These are phyloP conservation scores for Tuber brumale DNA, from an alignment of 495 filamentous ascomycete species.

Conservation along the genomic window DNA sequence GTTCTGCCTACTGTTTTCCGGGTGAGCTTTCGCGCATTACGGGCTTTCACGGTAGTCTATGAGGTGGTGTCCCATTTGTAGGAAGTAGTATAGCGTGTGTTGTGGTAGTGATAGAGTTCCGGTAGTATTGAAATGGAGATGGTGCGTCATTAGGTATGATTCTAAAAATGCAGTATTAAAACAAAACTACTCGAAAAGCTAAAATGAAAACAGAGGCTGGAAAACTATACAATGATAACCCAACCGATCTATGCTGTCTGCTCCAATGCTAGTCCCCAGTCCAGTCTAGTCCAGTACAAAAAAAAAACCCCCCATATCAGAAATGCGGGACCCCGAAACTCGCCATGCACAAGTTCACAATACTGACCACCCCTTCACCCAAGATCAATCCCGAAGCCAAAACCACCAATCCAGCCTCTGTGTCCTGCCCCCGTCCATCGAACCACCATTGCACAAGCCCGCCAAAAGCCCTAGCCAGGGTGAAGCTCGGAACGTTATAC, in stretches of 20 bases:
- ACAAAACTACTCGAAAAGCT: background rate
- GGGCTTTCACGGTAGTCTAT: background rate
- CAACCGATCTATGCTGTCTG: background rate
- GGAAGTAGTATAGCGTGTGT: background rate
- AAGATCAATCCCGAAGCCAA: slow-evolving; percentile 71
- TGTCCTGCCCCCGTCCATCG: slow-evolving; percentile 47
- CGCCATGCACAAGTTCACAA: slow-evolving; percentile 79
- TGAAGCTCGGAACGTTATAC: slow-evolving; percentile 96
- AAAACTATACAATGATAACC: background rate
- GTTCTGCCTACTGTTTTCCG: background rate
- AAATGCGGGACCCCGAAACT: slow-evolving; percentile 50
- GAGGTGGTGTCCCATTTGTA: background rate
- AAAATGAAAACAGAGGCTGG: background rate
- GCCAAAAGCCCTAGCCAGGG: slow-evolving; percentile 78
- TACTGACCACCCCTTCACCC: slow-evolving; percentile 89
- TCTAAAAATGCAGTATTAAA: background rate
- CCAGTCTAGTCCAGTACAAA: background rate
- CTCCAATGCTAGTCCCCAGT: too few species aligned
- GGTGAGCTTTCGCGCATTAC: too few species aligned
- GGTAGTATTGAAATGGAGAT: background rate
- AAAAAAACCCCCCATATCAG: slow-evolving; percentile 10
- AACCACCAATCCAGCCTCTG: slow-evolving; percentile 54
- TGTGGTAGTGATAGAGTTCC: background rate
- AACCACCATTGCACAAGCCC: slow-evolving; percentile 83
- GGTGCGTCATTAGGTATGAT: background rate